Base-by-base conservation (phyloP, 2,329 filamentous ascomycete genomes). In the Xylaria sp. region DNA sequence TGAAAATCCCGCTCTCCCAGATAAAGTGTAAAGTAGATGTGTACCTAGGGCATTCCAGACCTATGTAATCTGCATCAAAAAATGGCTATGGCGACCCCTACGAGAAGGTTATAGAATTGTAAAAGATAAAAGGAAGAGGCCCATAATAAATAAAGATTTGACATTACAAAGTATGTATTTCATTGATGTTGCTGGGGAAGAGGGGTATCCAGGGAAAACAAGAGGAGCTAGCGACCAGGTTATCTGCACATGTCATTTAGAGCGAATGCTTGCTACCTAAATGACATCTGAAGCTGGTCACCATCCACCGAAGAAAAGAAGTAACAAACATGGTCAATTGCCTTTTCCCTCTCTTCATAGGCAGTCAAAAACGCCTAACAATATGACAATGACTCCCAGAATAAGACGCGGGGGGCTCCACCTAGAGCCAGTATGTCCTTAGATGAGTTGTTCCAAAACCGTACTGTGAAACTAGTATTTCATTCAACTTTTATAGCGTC, bases 141-240 rank as follows among this genome's bases (percentile, higher is more conserved):
- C 50, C 25, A 56, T 63, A 59, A 66, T 65, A 64, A 59, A 66
- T 65, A 64, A 23, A 62, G 68, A 72, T 72, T 74, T 68, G 66
- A 66, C 73, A 76, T 76, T 75, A 73, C 66, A 74, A 66, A 56
- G 51, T 62, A 61, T 60, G 65, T 61, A 69, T 68, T 59, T 67
- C 66, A 65, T 69, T 63, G 54, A 68, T 63, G 64, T 63, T 70
- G 69, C 66, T 23, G 28, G 63, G 74, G 69, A 32, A 32, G 69
- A n/a, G 55, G 74, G 75, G 75, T 76, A 76, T 76, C 75, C 75
- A 76, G 65, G 71, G 65, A 63, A 60, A 39, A 51, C 20, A 15
- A 56, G 59, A 41, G 54, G 23, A 63, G 25, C 44, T 68, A 52
- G 59, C 46, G 8, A 34, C 60, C 65, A 56, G 52, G 50, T 44